Evolutionary conservation across 495 filamentous ascomycete genomes (phyloP).

Genomic region (Penicillium subrubescens): DNA sequence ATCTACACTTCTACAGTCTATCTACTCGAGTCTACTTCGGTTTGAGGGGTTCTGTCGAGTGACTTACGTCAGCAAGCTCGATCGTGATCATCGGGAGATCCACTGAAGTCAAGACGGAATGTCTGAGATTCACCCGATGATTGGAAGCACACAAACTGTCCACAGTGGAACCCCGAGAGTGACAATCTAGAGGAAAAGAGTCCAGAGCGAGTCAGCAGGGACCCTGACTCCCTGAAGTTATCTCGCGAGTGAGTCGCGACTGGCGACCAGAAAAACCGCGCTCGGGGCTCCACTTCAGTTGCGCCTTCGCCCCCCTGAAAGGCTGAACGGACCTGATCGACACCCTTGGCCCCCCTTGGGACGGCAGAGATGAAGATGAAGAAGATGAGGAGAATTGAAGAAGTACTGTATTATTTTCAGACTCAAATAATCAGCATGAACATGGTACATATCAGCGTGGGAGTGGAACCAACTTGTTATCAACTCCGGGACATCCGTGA

Average conservation of each 20-base stretch:
- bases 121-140: neutral
- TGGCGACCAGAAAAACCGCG: neutral
- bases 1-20: too few species aligned
- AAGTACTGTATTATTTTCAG: neutral
- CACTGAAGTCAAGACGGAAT: neutral
- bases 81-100: neutral
- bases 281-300: conserved; percentile 4
- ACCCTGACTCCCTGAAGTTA: neutral
- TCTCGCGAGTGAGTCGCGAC: neutral
- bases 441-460: neutral
- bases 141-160: neutral
- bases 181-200: neutral
- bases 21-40: too few species aligned
- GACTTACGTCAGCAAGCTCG: neutral
- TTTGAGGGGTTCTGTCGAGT: too few species aligned
- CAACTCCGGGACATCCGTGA: neutral
- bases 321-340: neutral
- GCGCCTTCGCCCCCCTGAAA: conserved; percentile 4
- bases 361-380: neutral
- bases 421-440: neutral
- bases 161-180: neutral
- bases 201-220: neutral
- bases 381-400: neutral
- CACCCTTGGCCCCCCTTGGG: neutral
- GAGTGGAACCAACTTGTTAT: neutral